Conservation (phyloP, 331 rosid genomes). For the Pyrus hybrid region DNA sequence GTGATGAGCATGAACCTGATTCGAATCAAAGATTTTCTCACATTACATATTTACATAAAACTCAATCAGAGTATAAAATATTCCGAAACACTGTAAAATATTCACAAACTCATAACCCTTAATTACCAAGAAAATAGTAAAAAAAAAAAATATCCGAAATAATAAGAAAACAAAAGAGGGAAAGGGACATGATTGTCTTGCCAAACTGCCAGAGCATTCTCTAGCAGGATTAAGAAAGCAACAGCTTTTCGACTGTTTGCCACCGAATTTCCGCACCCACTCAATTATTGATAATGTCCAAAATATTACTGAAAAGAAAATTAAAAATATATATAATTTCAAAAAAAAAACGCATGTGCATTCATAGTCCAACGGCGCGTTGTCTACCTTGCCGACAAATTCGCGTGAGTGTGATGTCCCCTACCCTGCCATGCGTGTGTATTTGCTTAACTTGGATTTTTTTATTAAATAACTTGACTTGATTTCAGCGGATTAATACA, state of each 20-base stretch:
- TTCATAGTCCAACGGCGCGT: not conserved
- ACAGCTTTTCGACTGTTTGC: not conserved
- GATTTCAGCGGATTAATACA: not conserved
- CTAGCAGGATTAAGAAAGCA: not conserved
- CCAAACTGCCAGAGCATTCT: conserved; percentile 6
- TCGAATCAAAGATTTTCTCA: too few relatives aligned
- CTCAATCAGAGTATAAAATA: too few relatives aligned
- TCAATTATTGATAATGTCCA: not conserved
- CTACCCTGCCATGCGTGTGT: not conserved
- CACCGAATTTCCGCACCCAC: not conserved
- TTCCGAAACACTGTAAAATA: not conserved
- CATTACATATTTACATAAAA: not conserved
- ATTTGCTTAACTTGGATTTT: too few relatives aligned
- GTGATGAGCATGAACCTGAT: not conserved
- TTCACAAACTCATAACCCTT: not conserved
- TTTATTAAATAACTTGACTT: not conserved
- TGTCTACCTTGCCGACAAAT: not conserved
- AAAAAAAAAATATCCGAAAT: not conserved
- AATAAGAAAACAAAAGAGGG: not conserved
- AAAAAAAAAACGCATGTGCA: not conserved
- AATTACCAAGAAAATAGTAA: too few relatives aligned
- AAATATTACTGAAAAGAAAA: not conserved
- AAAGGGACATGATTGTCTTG: not conserved
- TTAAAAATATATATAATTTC: not conserved
- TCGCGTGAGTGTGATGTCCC: not conserved